Evolutionary conservation across 257 asterid genomes (phyloP), one percentile per base, ranked within the genome.

Genomic region (Jacaranda mimosifolia): DNA sequence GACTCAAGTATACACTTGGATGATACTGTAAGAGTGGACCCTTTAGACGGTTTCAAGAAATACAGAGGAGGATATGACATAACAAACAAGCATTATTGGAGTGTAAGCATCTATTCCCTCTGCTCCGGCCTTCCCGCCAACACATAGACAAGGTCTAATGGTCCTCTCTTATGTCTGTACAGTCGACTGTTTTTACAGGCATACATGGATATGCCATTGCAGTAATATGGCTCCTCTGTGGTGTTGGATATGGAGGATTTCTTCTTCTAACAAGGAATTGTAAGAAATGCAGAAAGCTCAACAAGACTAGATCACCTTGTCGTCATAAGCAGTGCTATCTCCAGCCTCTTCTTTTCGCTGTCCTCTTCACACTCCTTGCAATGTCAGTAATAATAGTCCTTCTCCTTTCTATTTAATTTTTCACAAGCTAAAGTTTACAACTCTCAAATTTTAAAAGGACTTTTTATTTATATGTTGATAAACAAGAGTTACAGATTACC

Each of bases 41-140:
- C 98, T 59, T 82, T 89, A 1, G 77, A 94, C 43, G 56, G 71
- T 63, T 78, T 94, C 59, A 88, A 89, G 86, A 90, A 88, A 85
- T 94, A 94, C 80, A 87, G 88, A 79, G 98, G 94, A 81, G 99
- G 97, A 1, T 94, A 84, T 77, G 98, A 94, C 62, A 75, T 92
- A 58, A 91, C 90, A 11, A 89, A 89, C 87, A 83, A 79, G 51
- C 86, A 94, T 59, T 94, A 94, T 72, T 94, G 98, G 99, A 82
- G 91, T 83, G 98, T 94, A 87, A 83, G 97, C 70, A 15, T 55
- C 64, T 15, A 4, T 38, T 55, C 42, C 19, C 3, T 10, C 32
- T 26, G 32, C 32, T 26, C 32, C 32, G 32, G 32, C 32, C 32
- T 26, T 26, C 32, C 32, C 32, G 32, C 32, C 32, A 26, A 26